Evolutionary conservation across 371 early-diverging fungal genomes (phyloP), one percentile per base, ranked within the genome.

Genomic region (Rhizopus stolonifer): DNA sequence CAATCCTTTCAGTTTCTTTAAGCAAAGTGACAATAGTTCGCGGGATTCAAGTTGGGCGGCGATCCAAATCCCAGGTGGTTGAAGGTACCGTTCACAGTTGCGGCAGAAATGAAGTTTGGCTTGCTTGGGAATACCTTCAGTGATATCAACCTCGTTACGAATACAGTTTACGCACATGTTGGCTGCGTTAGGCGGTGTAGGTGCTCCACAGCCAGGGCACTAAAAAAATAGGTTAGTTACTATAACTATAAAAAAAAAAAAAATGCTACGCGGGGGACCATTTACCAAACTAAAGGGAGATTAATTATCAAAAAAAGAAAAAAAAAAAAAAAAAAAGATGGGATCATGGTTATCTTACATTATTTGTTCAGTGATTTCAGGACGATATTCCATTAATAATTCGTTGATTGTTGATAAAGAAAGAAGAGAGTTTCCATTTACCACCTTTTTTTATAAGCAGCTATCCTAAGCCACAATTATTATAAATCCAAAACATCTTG

Each of bases 161-260:
- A 98, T 93, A 80, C 99, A 99, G 82, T 94, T 90, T 57, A 94
- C 87, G 77, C 99, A 99, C 94, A 97, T 93, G 78, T 97, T 98
- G 49, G 96, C 91, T 14, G 94, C 89, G 71, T 98, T 98, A 47
- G 99, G 99, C 45, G 94, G 88, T 61, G 98, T 98, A 10, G 92
- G 84, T 14, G 90, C 88, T 65, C 99, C 99, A 79, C 99, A 99
- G 58, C 91, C 89, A 66, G 98, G 98, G 73, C 99, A 99, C 52
- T 98, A 52, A 72, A 64, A 56, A 1, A 51, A 40, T 32, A 21
- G 1, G 32, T 42, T 34, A 46, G 21, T 13, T 32, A 29, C 31
- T 29, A 29, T 10, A 31, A 18, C 1, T 29, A 17, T 36, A 18
- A 22, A 34, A 50, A 26, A 45, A 17, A 44, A 31, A 22, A 33